A percentile compares a stretch with the other conserved stretches of the same genome.
Evolutionary conservation across 2,329 filamentous ascomycete species (phyloP).

Genomic region (Trichoderma asperellum): DNA sequence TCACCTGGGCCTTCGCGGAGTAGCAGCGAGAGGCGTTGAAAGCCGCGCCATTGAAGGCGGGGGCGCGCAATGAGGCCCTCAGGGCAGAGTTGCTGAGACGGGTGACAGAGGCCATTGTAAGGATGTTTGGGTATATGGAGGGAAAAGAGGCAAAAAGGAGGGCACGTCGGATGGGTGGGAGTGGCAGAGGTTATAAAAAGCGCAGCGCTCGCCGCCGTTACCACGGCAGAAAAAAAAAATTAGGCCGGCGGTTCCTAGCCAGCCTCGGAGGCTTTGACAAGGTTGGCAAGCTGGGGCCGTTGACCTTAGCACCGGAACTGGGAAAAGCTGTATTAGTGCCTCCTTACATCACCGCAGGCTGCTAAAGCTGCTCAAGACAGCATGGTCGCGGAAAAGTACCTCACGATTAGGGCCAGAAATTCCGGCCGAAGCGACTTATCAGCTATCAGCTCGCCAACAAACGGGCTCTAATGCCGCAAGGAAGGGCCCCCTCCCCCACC

Average conservation of each 20-base stretch:
- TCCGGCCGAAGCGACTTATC: neutral
- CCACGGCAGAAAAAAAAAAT: conserved; percentile 34
- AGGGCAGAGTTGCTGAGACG: conserved; percentile 81
- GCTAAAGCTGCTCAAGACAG: neutral
- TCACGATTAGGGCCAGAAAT: neutral
- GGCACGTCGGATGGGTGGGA: conserved; percentile 37
- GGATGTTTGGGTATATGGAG: conserved; percentile 28
- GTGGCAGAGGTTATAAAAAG: conserved; percentile 44
- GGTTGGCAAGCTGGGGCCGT: conserved; percentile 11
- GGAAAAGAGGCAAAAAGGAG: conserved; percentile 31
- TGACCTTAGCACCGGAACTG: conserved; percentile 20
- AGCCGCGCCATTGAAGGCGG: conserved; percentile 70
- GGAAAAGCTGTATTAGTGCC: neutral
- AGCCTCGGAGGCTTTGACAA: conserved; percentile 27
- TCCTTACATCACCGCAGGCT: conserved; percentile 14
- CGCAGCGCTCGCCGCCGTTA: conserved; percentile 35
- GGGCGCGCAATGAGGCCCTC: conserved; percentile 71
- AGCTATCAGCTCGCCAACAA: conserved; percentile 5
- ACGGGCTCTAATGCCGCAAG: neutral
- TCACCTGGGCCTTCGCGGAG: conserved; percentile 88
- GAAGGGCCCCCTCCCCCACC: conserved; percentile 22
- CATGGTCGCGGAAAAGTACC: conserved; percentile 15
- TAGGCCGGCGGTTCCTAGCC: conserved; percentile 31
- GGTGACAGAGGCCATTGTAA: conserved; percentile 78
- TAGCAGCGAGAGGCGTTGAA: conserved; percentile 89